A percentile compares a stretch with the other conserved stretches of the same genome.
These are phyloP conservation scores for Lepidium africanum DNA, from an alignment of 345 rosid genomes.

Conservation along the genomic window DNA sequence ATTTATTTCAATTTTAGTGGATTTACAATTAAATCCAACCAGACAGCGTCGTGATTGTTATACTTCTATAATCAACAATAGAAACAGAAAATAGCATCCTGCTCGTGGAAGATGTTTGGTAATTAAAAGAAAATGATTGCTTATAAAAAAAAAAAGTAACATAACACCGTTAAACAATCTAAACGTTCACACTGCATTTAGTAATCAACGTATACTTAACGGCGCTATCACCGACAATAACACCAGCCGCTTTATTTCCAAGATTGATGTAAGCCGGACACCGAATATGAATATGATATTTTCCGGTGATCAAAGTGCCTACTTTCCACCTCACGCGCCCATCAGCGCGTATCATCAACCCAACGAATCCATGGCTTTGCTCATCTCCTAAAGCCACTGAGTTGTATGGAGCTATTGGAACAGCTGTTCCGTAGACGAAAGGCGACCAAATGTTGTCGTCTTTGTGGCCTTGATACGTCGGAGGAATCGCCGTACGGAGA, in stretches of 20 bases:
- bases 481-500: constrained; percentile 44
- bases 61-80: constrained; percentile 19
- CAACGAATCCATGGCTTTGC: constrained; percentile 40
- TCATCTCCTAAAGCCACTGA: constrained; percentile 40
- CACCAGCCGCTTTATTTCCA: constrained; percentile 46
- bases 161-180: constrained; percentile 27
- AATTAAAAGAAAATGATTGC: not conserved
- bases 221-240: constrained; percentile 56
- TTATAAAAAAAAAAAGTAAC: not conserved
- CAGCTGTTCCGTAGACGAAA: constrained; percentile 45
- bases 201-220: constrained; percentile 55
- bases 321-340: constrained; percentile 90
- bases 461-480: constrained; percentile 52
- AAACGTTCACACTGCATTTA: constrained; percentile 65
- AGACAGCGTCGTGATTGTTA: constrained; percentile 4
- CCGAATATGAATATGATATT: constrained; percentile 52
- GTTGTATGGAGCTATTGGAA: constrained; percentile 81
- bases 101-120: constrained; percentile 18
- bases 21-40: constrained; percentile 17
- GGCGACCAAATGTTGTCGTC: constrained; percentile 83
- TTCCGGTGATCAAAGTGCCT: constrained; percentile 49
- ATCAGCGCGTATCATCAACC: constrained; percentile 52
- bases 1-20: constrained; percentile 13
- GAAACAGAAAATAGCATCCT: not conserved
- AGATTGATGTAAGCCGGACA: constrained; percentile 58